Evolutionary conservation across 1,139 yeast species (phyloP).

Genomic region (Debaryomycetaceae sp.): DNA sequence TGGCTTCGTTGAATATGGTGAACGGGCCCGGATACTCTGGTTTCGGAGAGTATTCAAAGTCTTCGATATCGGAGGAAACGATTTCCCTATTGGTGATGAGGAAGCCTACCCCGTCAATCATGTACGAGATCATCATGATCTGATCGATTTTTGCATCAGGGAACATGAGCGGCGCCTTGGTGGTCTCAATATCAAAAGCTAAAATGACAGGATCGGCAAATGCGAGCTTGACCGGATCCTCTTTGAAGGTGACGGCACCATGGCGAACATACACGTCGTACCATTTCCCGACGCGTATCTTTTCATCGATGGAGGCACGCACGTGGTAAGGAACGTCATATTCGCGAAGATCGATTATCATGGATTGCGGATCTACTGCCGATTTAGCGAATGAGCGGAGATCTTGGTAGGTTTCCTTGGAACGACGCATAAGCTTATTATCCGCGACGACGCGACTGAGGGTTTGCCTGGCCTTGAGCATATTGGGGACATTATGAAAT

Average conservation of each 20-base stretch:
- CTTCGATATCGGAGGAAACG: slow-evolving; percentile 88
- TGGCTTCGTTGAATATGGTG: slow-evolving; percentile 80
- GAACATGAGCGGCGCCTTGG: slow-evolving; percentile 90
- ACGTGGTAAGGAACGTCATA: slow-evolving; percentile 97
- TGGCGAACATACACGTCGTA: slow-evolving; percentile 64
- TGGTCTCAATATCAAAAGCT: slow-evolving; percentile 97
- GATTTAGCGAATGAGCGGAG: slow-evolving; percentile 21
- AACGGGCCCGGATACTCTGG: slow-evolving; percentile 92
- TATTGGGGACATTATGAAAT: slow-evolving; percentile 68
- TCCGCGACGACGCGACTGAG: slow-evolving; percentile 61
- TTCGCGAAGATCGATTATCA: slow-evolving; percentile 74
- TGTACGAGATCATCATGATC: slow-evolving; percentile 97
- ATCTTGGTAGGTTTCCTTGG: slow-evolving; percentile 61
- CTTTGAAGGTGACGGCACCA: slow-evolving; percentile 45
- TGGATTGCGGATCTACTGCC: slow-evolving; percentile 47
- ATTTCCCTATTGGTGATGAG: slow-evolving; percentile 90
- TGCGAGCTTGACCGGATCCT: slow-evolving; percentile 66
- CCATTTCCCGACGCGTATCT: slow-evolving; percentile 94
- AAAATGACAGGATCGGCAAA: slow-evolving; percentile 96
- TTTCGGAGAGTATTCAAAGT: slow-evolving; percentile 94
- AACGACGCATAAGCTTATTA: slow-evolving; percentile 53
- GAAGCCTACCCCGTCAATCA: slow-evolving; percentile 97
- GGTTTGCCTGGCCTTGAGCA: slow-evolving; percentile 61
- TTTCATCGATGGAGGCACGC: slow-evolving; percentile 81
- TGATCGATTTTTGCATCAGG: slow-evolving; percentile 93